phyloP scores from a whole-genome alignment of 140 eudicot species.

The Stevia rebaudiana region DNA sequence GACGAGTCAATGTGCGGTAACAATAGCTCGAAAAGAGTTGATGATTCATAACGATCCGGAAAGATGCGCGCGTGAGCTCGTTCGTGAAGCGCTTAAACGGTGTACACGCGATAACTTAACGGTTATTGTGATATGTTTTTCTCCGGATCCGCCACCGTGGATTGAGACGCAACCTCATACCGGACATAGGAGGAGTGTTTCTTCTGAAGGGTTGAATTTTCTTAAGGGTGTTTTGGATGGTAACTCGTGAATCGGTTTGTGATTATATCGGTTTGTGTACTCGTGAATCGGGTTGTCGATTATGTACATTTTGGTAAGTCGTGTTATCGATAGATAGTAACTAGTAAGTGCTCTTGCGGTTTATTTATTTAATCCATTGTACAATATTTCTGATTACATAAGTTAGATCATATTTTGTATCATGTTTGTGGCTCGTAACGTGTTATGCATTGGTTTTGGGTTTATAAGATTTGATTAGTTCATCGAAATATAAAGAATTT shows the following conservation, averaged over 20 bases:
- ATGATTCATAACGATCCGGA: conserved; percentile 72
- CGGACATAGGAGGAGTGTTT: conserved; percentile 44
- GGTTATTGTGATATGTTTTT: conserved; percentile 61
- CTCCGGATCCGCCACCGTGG: conserved; percentile 74
- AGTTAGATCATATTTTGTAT: too few relatives aligned
- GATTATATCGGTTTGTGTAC: conserved; percentile 15
- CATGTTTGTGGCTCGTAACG: too few relatives aligned
- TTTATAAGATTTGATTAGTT: too few relatives aligned
- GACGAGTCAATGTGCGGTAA: conserved; percentile 76
- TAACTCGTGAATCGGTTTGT: conserved; percentile 19
- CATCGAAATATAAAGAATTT: too few relatives aligned
- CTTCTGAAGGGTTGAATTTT: conserved; percentile 62
- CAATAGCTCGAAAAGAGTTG: conserved; percentile 59
- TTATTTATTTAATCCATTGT: too few relatives aligned
- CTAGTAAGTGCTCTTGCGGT: too few relatives aligned
- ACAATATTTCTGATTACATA: too few relatives aligned
- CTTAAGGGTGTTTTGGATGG: conserved; percentile 58
- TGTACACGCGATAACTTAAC: conserved; percentile 65
- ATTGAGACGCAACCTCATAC: conserved; percentile 48
- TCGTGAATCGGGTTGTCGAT: too few relatives aligned
- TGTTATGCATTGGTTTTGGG: too few relatives aligned
- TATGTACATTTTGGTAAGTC: conserved; percentile 30
- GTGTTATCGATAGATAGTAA: conserved; percentile 20
- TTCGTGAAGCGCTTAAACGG: conserved; percentile 66
- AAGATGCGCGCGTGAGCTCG: conserved; percentile 65